Evolutionary conservation across 1,139 yeast species (phyloP), one percentile per base, ranked within the genome.

Genomic region (Zygotorulaspora mrakii): DNA sequence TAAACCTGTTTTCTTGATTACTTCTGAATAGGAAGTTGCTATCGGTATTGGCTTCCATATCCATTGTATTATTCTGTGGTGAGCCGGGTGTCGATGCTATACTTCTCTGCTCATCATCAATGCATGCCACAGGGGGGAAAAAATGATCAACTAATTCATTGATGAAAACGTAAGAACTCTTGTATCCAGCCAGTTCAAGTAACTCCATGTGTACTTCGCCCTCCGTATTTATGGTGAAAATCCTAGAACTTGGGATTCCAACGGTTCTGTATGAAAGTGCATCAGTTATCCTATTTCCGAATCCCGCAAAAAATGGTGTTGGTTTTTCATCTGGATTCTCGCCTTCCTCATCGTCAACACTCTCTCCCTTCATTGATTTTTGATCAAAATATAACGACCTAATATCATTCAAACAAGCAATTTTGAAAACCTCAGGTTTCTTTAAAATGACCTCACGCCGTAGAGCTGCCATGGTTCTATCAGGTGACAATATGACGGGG

Each of bases 181-280:
- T 84, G 60, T 85, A 85, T 4, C 98, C 98, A 0, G 97, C 95
- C 56, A 94, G 71, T 61, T 94, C 97, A 42, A 94, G 70, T 51
- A 94, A 73, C 64, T 94, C 98, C 95, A 94, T 83, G 68, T 87
- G 96, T 23, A 94, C 98, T 53, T 94, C 98, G 2, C 97, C 96
- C 48, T 86, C 87, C 0, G 97, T 91, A 55, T 94, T 91, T 52
- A 94, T 94, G 3, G 99, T 94, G 61, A 94, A 94, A 33, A 94
- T 89, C 48, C 96, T 73, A 30, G 96, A 94, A 22, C 95, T 81
- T 2, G 98, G 98, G 6, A 94, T 86, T 9, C 94, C 88, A 3
- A 91, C 98, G 9, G 91, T 83, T 53, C 98, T 72, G 62, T 94
- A 94, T 43, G 96, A 86, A 41, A 94, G 74, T 4, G 98, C 98